phyloP scores from a whole-genome alignment of 768 basidiomycete genomes.

The Leccinum subgranulosum region DNA sequence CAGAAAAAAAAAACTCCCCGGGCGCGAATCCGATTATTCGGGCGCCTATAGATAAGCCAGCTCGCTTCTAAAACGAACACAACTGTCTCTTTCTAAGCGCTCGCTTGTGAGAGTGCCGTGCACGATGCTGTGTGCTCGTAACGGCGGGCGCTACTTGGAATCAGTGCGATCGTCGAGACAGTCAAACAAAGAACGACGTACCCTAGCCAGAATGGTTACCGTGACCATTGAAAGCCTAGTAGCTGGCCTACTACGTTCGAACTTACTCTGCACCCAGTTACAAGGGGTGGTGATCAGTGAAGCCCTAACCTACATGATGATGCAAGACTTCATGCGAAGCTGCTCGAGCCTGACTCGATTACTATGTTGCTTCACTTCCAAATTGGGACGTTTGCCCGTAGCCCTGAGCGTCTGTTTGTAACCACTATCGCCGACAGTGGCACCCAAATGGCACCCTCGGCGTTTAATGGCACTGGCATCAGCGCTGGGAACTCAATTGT shows the following conservation, averaged over 20 bases:
- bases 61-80: neutral
- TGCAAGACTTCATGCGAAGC: neutral
- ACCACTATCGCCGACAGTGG: neutral
- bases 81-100: neutral
- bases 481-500: neutral
- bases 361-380: neutral
- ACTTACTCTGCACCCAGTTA: neutral
- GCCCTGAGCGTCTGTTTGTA: neutral
- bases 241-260: neutral
- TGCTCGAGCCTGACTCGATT: neutral
- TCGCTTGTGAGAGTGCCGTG: neutral
- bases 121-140: neutral
- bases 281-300: neutral
- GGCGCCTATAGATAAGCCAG: neutral
- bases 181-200: neutral
- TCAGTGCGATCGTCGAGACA: neutral
- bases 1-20: neutral
- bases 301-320: neutral
- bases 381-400: neutral
- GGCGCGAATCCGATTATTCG: neutral
- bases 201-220: neutral
- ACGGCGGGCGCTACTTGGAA: neutral
- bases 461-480: neutral
- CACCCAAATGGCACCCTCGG: neutral
- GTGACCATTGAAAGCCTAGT: neutral